Conservation (phyloP, 2,329 filamentous ascomycete genomes). For the Ascochyta fabae region DNA sequence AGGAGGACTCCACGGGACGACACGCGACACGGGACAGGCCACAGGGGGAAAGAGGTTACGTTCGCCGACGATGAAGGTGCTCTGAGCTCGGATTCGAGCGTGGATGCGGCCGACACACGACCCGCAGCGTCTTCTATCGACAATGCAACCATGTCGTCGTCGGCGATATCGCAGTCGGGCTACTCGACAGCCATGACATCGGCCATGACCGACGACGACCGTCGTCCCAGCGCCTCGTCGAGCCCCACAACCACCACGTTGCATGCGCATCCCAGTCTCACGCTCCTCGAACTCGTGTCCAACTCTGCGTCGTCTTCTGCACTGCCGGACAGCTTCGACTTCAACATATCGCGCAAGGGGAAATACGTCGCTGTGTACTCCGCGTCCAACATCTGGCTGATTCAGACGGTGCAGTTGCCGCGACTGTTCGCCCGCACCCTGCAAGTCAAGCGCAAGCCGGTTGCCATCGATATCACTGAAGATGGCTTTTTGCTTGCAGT, state of each 20-base stretch:
- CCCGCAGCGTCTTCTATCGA: constrained; percentile 31
- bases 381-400: constrained; percentile 47
- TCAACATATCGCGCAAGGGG: constrained; percentile 47
- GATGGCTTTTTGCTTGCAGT: constrained; percentile 79
- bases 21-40: constrained; percentile 25
- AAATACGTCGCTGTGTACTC: constrained; percentile 48
- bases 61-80: constrained; percentile 31
- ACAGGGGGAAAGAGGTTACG: constrained; percentile 33
- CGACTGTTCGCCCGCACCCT: constrained; percentile 46
- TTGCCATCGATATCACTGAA: constrained; percentile 77
- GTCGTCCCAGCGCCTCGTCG: constrained; percentile 25
- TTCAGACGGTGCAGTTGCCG: constrained; percentile 47
- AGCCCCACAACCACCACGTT: constrained; percentile 27
- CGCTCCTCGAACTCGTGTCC: constrained; percentile 48
- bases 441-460: constrained; percentile 47
- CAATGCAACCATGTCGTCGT: constrained; percentile 39
- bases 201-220: constrained; percentile 39
- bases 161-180: constrained; percentile 29
- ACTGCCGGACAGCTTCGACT: constrained; percentile 47
- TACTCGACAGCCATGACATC: constrained; percentile 47
- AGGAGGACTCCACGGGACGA: constrained; percentile 26
- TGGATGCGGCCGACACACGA: constrained; percentile 34
- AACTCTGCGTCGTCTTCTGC: constrained; percentile 49
- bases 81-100: constrained; percentile 29
- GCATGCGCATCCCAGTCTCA: constrained; percentile 42